Conservation (phyloP, 805 yeast genomes). For the Pichia scutulata region DNA sequence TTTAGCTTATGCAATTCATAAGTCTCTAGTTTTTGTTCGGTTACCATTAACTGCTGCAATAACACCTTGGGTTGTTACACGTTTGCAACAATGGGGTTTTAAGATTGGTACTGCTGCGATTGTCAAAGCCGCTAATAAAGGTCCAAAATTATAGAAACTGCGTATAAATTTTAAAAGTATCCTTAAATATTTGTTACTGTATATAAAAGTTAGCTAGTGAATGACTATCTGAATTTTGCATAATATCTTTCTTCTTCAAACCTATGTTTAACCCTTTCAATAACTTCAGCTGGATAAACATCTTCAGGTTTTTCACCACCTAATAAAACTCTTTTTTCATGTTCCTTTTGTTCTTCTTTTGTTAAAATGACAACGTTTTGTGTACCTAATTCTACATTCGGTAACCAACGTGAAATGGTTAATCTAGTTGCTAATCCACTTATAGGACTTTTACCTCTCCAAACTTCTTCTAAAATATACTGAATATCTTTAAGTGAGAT, state of each 20-base stretch:
- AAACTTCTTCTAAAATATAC: conserved; percentile 85
- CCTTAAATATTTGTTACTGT: background rate
- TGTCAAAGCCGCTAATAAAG: background rate
- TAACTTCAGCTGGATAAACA: conserved; percentile 55
- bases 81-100: conserved; percentile 71
- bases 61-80: conserved; percentile 69
- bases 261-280: conserved; percentile 51
- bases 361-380: conserved; percentile 86
- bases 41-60: conserved; percentile 88
- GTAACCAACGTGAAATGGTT: conserved; percentile 82
- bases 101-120: conserved; percentile 43
- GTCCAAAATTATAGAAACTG: background rate
- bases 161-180: background rate
- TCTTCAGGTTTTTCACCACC: conserved; percentile 58
- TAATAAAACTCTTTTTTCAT: conserved; percentile 65
- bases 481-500: conserved; percentile 64
- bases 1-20: conserved; percentile 90
- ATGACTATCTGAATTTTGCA: conserved; percentile 39
- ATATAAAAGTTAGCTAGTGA: conserved; percentile 30
- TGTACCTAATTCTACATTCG: conserved; percentile 48
- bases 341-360: conserved; percentile 74
- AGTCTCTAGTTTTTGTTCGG: conserved; percentile 73
- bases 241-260: conserved; percentile 72
- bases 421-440: conserved; percentile 76
- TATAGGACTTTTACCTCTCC: conserved; percentile 84